These are phyloP conservation scores for Lobosporangium transversale DNA, from an alignment of 192 early-diverging fungal genomes.

Conservation along the genomic window DNA sequence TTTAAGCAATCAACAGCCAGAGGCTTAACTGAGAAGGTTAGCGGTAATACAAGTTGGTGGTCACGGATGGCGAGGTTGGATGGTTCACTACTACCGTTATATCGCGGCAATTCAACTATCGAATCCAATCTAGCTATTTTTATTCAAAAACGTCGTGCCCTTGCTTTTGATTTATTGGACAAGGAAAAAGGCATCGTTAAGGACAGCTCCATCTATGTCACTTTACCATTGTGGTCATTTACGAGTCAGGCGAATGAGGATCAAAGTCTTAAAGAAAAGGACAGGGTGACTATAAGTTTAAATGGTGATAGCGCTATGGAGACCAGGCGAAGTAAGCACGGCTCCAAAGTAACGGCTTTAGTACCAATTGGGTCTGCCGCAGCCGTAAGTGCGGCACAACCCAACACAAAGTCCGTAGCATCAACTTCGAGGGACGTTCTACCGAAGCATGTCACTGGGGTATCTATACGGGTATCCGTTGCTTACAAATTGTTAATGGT, in stretches of 20 bases:
- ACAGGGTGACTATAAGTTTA: too few relatives aligned
- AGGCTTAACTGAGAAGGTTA: not conserved
- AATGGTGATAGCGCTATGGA: constrained; percentile 1
- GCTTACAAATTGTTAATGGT: constrained; percentile 10
- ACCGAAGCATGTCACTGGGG: not conserved
- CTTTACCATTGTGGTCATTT: not conserved
- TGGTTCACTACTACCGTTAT: constrained; percentile 3
- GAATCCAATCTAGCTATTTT: constrained; percentile 3
- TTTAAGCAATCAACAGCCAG: not conserved
- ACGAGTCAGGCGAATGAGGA: not conserved
- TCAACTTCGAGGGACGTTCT: not conserved
- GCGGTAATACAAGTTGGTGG: constrained; percentile 2
- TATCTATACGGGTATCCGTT: constrained; percentile 17
- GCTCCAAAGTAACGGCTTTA: too few relatives aligned
- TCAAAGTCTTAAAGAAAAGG: too few relatives aligned
- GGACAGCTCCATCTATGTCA: constrained; percentile 15
- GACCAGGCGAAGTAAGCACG: too few relatives aligned
- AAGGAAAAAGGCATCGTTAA: constrained; percentile 17
- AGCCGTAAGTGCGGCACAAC: too few relatives aligned
- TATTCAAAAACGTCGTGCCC: constrained; percentile 3
- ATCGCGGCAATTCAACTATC: not conserved
- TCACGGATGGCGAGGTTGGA: constrained; percentile 17
- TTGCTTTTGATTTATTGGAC: constrained; percentile 23
- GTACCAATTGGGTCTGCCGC: too few relatives aligned
- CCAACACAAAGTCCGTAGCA: too few relatives aligned